Evolutionary conservation across 1,284 basidiomycete genomes (phyloP).

Genomic region (Coniferiporia sulphurascens): DNA sequence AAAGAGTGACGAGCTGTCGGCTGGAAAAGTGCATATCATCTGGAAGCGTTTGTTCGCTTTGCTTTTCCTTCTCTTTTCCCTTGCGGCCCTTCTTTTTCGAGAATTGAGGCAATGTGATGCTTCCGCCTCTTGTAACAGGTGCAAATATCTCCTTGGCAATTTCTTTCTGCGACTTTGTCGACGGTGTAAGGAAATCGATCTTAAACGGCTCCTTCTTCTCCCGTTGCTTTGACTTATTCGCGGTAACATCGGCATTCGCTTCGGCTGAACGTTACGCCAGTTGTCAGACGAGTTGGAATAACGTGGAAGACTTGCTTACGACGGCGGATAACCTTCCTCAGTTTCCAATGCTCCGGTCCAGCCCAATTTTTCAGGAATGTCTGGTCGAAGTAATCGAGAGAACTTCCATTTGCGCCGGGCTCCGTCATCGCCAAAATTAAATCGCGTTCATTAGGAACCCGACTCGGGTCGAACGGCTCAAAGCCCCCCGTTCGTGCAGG

Average conservation of each 20-base stretch:
- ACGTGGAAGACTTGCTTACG: conserved; percentile 42
- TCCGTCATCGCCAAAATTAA: conserved; percentile 83
- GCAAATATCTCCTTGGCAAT: conserved; percentile 79
- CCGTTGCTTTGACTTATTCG: conserved; percentile 48
- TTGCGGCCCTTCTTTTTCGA: conserved; percentile 39
- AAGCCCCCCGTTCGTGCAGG: conserved; percentile 43
- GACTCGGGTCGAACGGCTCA: conserved; percentile 77
- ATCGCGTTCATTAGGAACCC: conserved; percentile 66
- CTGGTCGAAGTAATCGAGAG: conserved; percentile 95
- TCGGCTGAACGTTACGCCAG: conserved; percentile 38
- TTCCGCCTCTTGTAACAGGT: conserved; percentile 56
- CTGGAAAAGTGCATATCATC: conserved; percentile 98
- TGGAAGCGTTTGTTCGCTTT: conserved; percentile 79
- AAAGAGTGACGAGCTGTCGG: conserved; percentile 83
- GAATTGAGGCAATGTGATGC: conserved; percentile 67
- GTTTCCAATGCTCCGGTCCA: conserved; percentile 98
- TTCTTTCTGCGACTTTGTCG: conserved; percentile 65
- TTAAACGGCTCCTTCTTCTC: conserved; percentile 86
- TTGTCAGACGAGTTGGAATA: conserved; percentile 7
- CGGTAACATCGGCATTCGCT: conserved; percentile 32
- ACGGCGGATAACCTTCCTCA: conserved; percentile 70
- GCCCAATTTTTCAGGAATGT: conserved; percentile 94
- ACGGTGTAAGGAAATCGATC: conserved; percentile 78
- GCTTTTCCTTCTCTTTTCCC: conserved; percentile 50
- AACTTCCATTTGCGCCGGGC: conserved; percentile 50